Base-by-base conservation (phyloP, 2,329 filamentous ascomycete species). In the Elsinoe batatas region DNA sequence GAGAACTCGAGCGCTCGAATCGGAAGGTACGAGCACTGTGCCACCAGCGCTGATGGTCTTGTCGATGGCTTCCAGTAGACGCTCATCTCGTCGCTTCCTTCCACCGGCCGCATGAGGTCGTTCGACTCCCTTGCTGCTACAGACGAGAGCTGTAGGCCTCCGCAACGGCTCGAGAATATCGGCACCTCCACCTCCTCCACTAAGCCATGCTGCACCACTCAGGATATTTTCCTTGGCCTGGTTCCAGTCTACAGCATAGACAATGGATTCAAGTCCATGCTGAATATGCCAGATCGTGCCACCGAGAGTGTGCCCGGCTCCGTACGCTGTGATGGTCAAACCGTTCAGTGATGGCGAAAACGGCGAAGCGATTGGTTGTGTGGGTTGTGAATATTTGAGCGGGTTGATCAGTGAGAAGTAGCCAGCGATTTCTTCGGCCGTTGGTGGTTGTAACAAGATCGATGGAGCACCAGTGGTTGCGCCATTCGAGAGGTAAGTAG, bases 251-350 rank as follows among this genome's bases (percentile, higher is more conserved):
- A 96, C 88, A 0, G 93, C 91, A 65, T 98, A 97, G 1, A 98
- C 91, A 40, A 98, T 91, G 0, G 91, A 96, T 69, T 98, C 93
- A 67, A 96, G 79, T 0, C 91, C 90, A 73, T 97, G 90, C 65
- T 97, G 91, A 61, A 98, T 91, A 65, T 97, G 91, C 93, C 93
- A 98, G 74, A 98, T 95, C 20, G 93, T 97, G 56, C 93, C 93
- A 69, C 93, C 93, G 0, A 97, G 80, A 0, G 91, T 96, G 68
- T 96, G 91, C 60, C 93, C 93, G 6, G 93, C 90, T 71, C 94
- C 95, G 73, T 97, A 97, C 0, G 93, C 93, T 0, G 93, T 98
- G 61, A 98, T 88, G 1, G 89, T 95, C 15, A 98, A 80, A 3
- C 91, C 91, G 62, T 93, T 91, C 13, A 96, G 76, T 1, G 91